phyloP scores from a whole-genome alignment of 2,329 filamentous ascomycete genomes.

The Colletotrichum liriopes region DNA sequence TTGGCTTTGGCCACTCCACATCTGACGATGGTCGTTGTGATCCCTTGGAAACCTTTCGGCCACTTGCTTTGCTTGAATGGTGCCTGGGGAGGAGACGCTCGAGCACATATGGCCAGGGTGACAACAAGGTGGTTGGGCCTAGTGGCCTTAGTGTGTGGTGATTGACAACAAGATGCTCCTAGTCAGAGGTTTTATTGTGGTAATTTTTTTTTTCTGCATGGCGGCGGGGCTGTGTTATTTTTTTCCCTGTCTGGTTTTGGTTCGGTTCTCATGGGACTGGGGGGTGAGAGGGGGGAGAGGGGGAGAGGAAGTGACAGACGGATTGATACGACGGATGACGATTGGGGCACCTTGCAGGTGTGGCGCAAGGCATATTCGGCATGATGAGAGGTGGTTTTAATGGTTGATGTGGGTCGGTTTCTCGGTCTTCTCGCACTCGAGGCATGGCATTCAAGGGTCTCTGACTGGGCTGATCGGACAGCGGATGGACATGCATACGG shows the following conservation, averaged over 20 bases:
- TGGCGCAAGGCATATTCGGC: conserved; percentile 41
- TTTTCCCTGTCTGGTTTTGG: conserved; percentile 2
- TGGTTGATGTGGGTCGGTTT: conserved; percentile 13
- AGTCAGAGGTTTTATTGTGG: conserved; percentile 9
- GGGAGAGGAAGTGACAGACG: conserved; percentile 5
- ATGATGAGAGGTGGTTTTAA: conserved; percentile 28
- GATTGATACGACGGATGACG: conserved; percentile 29
- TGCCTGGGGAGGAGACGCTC: conserved; percentile 1
- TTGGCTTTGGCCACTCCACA: conserved; percentile 37
- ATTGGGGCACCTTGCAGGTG: conserved; percentile 35
- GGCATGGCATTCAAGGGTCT: conserved; percentile 15
- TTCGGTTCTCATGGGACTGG: conserved; percentile 2
- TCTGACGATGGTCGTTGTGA: conserved; percentile 19
- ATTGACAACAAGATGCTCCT: conserved; percentile 1
- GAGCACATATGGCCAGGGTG: conserved; percentile 14
- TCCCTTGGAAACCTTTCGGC: neutral
- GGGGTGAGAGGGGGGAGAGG: conserved; percentile 5
- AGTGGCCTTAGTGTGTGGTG: conserved; percentile 14
- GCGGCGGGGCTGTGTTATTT: conserved; percentile 29
- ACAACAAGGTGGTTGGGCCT: conserved; percentile 1
- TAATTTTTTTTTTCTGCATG: conserved; percentile 31
- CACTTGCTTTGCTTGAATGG: neutral
- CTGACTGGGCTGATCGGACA: conserved; percentile 10
- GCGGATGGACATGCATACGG: neutral
- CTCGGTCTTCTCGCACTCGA: conserved; percentile 21